phyloP scores from a whole-genome alignment of 73 alveolate species.

The Paramecium sexaurelia region DNA sequence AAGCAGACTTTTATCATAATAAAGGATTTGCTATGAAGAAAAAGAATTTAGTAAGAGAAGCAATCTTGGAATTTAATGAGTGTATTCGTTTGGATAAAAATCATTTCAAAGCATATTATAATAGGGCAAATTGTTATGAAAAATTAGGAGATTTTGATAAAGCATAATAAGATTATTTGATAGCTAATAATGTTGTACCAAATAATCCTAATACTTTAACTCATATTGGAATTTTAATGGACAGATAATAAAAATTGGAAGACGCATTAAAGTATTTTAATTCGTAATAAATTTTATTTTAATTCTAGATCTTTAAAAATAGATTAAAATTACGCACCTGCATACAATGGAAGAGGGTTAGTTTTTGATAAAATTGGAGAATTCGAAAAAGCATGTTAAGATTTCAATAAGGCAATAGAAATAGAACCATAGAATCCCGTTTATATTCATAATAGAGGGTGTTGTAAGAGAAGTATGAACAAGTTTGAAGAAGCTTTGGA shows the following conservation, averaged over 20 bases:
- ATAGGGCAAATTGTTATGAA: conserved; percentile 98
- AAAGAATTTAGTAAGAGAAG: conserved; percentile 87
- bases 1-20: conserved; percentile 98
- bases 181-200: conserved; percentile 83
- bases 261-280: conserved; percentile 92
- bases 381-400: conserved; percentile 94
- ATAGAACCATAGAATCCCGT: conserved; percentile 92
- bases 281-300: conserved; percentile 31
- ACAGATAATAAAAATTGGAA: conserved; percentile 85
- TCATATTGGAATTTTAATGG: conserved; percentile 95
- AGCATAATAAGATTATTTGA: conserved; percentile 94
- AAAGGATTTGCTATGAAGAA: conserved; percentile 97
- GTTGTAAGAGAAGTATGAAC: conserved; percentile 95
- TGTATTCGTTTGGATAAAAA: conserved; percentile 89
- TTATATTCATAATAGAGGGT: conserved; percentile 98
- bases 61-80: conserved; percentile 90
- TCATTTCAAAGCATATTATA: conserved; percentile 95
- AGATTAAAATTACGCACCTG: conserved; percentile 91
- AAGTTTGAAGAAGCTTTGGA: conserved; percentile 83
- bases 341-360: conserved; percentile 97
- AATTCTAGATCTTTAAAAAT: conserved; percentile 78
- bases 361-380: conserved; percentile 94
- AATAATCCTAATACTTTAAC: conserved; percentile 90
- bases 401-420: conserved; percentile 90
- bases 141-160: conserved; percentile 89